These are phyloP conservation scores for Iberis amara DNA, from an alignment of 441 rosid species.

Conservation along the genomic window DNA sequence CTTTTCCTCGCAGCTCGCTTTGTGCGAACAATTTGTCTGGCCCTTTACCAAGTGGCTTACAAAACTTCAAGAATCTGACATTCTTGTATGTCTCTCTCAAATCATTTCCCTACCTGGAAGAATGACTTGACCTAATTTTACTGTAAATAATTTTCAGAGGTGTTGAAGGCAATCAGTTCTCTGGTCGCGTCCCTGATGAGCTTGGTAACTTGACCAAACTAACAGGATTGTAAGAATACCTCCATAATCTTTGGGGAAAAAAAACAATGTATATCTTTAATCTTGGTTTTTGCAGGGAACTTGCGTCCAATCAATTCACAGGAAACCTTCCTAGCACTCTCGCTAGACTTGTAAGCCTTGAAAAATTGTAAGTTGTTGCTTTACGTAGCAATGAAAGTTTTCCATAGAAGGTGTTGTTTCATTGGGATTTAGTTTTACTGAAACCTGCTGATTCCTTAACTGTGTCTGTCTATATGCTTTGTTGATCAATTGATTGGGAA, in stretches of 20 bases:
- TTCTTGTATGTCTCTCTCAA: slow-evolving; percentile 1
- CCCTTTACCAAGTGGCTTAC: slow-evolving; percentile 18
- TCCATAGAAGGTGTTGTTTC: no score
- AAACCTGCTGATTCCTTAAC: no score
- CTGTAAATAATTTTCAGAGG: background rate
- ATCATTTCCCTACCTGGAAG: background rate
- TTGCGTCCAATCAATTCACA: slow-evolving; percentile 24
- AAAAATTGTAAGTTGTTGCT: slow-evolving; percentile 19
- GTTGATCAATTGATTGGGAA: no score
- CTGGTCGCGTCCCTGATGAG: slow-evolving; percentile 22
- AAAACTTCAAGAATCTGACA: slow-evolving; percentile 15
- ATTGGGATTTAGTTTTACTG: no score
- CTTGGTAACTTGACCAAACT: slow-evolving; percentile 22
- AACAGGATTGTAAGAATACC: slow-evolving; percentile 9
- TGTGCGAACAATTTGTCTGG: slow-evolving; percentile 23
- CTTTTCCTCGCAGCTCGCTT: slow-evolving; percentile 3
- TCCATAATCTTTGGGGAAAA: background rate
- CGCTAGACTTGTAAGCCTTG: slow-evolving; percentile 14
- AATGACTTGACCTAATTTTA: no score
- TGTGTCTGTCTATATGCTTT: no score
- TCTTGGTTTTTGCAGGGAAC: slow-evolving; percentile 2
- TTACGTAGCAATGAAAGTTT: no score
- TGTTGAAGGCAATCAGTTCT: slow-evolving; percentile 22
- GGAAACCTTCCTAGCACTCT: slow-evolving; percentile 22
- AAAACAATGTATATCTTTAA: background rate